phyloP scores from a whole-genome alignment of 1,284 basidiomycete species.

The Exsudoporus floridanus region DNA sequence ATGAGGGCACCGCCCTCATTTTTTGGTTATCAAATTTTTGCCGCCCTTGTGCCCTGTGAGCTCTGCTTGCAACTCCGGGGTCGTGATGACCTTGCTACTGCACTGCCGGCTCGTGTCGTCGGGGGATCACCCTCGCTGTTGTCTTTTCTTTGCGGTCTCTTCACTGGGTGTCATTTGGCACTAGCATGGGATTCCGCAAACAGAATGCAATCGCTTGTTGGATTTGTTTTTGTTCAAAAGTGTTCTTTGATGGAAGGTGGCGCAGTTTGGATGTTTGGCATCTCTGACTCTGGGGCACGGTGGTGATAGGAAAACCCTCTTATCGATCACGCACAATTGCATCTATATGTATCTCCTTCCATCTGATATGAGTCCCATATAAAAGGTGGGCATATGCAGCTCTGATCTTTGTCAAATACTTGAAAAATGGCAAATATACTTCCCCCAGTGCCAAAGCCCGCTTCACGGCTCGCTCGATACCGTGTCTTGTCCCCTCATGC shows the following conservation, averaged over 20 bases:
- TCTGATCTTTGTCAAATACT: too few species aligned
- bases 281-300: too few species aligned
- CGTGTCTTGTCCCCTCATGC: slow-evolving; percentile 45
- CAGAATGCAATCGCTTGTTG: neutral
- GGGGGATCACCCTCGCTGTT: slow-evolving; percentile 22
- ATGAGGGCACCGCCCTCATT: slow-evolving; percentile 35
- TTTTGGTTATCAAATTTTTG: slow-evolving; percentile 37
- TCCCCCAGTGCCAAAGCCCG: slow-evolving; percentile 12
- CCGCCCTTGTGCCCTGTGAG: slow-evolving; percentile 30
- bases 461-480: slow-evolving; percentile 42
- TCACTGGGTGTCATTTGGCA: neutral
- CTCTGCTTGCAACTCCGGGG: slow-evolving; percentile 38
- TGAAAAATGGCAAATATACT: too few species aligned
- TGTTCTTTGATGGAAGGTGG: too few species aligned
- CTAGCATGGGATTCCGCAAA: slow-evolving; percentile 2
- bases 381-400: too few species aligned
- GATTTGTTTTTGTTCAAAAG: too few species aligned
- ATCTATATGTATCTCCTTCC: too few species aligned
- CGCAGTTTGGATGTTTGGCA: too few species aligned
- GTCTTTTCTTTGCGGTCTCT: slow-evolving; percentile 5
- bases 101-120: slow-evolving; percentile 35
- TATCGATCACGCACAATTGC: too few species aligned
- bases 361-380: too few species aligned
- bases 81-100: slow-evolving; percentile 37
- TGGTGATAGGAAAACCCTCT: too few species aligned